Conservation (phyloP, 345 rosid species). For the Tarenaya hassleriana region DNA sequence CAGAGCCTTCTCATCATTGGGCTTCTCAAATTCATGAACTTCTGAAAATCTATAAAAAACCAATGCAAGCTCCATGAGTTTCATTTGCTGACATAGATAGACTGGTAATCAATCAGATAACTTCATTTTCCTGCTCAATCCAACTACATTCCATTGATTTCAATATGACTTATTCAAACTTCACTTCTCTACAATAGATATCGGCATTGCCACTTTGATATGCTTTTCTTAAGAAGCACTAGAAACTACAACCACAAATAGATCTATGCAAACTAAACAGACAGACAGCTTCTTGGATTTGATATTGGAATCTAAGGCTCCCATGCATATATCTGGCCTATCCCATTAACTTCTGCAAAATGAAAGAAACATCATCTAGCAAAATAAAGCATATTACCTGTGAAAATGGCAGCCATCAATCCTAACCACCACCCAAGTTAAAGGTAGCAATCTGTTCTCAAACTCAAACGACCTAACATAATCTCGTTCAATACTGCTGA, state of each 20-base stretch:
- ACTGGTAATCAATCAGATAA: neutral
- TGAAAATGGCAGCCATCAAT: conserved; percentile 97
- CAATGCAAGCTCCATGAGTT: conserved; percentile 28
- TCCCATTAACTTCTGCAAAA: no score
- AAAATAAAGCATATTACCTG: conserved; percentile 41
- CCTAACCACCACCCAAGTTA: conserved; percentile 75
- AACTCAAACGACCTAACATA: conserved; percentile 55
- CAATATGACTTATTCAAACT: no score
- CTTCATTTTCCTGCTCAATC: neutral
- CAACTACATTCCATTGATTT: no score
- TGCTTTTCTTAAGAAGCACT: neutral
- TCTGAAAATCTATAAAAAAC: conserved; percentile 64
- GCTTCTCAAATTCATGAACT: conserved; percentile 80
- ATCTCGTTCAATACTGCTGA: conserved; percentile 54
- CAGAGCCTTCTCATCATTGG: conserved; percentile 83
- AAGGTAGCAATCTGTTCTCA: conserved; percentile 70
- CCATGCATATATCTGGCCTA: no score
- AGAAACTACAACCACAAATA: conserved; percentile 1
- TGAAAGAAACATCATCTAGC: neutral
- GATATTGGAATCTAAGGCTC: conserved; percentile 11
- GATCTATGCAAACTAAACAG: conserved; percentile 1
- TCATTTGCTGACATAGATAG: conserved; percentile 20
- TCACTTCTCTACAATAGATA: no score
- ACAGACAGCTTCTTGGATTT: no score
- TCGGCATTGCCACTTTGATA: no score